Evolutionary conservation across 2,329 filamentous ascomycete species (phyloP).

Genomic region (Colletotrichum acutatum): DNA sequence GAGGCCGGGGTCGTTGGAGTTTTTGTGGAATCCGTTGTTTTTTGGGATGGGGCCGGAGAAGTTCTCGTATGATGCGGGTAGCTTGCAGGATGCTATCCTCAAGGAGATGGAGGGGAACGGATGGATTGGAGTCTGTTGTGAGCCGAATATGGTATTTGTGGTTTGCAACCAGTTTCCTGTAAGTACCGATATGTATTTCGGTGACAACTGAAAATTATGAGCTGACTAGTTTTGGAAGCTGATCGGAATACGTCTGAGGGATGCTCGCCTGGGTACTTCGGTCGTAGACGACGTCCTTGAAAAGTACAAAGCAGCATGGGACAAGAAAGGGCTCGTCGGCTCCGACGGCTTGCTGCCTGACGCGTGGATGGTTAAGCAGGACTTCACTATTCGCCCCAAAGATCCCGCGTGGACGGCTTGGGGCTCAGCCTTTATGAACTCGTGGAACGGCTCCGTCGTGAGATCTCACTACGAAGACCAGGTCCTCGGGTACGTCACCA

Average conservation of each 20-base stretch:
- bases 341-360: neutral
- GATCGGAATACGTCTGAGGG: conserved; percentile 34
- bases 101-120: conserved; percentile 50
- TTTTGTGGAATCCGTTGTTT: conserved; percentile 52
- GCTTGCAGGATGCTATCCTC: conserved; percentile 47
- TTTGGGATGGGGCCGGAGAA: conserved; percentile 49
- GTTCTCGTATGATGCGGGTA: conserved; percentile 46
- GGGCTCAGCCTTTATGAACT: neutral
- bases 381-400: neutral
- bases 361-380: neutral
- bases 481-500: conserved; percentile 42
- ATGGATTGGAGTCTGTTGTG: conserved; percentile 55
- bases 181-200: conserved; percentile 35
- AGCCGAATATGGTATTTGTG: conserved; percentile 52
- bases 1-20: conserved; percentile 43
- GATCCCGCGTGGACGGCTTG: neutral
- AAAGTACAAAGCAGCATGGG: neutral
- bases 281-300: neutral
- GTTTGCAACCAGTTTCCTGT: conserved; percentile 57
- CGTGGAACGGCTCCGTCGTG: conserved; percentile 1
- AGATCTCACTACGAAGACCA: conserved; percentile 38
- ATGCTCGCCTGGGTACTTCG: neutral
- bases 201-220: conserved; percentile 39
- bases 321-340: neutral
- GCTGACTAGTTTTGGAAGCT: neutral